Base-by-base conservation (phyloP, 2,329 filamentous ascomycete genomes). In the Talaromyces amestolkiae region DNA sequence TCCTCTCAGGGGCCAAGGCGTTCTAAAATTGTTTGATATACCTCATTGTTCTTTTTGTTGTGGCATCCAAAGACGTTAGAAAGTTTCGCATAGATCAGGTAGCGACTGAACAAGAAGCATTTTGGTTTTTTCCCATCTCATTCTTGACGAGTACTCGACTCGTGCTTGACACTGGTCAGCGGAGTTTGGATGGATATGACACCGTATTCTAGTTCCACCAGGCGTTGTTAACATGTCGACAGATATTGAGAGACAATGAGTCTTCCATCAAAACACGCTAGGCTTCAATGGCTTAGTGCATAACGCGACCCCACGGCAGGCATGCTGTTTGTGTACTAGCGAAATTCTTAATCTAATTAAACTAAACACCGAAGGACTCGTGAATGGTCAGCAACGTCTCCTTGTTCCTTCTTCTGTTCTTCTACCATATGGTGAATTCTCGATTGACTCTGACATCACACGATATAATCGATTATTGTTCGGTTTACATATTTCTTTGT, bases 261-360 rank as follows among this genome's bases (percentile, higher is more conserved):
- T 22, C 22, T 22, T 22, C 22, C 22, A 22, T 22, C 22, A 22
- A 1, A 31, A 31, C 27, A 8, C 8, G n/a, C 41, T 43, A 43
- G 41, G 3, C 41, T 43, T 8, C 0, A 43, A 19, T 10, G n/a
- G 41, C 41, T 43, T 43, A 43, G 41, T 43, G 41, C 3, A 10
- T 24, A 53, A 53, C n/a, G 13, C 49, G 13, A 54, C 51, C 51
- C 53, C 53, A 35, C 53, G n/a, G 11, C 53, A 37, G 19, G 53
- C 53, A 33, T n/a, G 10, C 53, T 56, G 53, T 56, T 56, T 56
- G 53, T 39, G 53, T 56, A 56, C 53, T 56, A 56, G 53, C 33
- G 53, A 56, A 56, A 24, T 56, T 37, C 53, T 56, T 56, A 56
- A 56, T 56, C n/a, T 56, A 37, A 56, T 56, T 56, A 24, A 56